Conservation (phyloP, 805 yeast species). For the Candida odintsovae region DNA sequence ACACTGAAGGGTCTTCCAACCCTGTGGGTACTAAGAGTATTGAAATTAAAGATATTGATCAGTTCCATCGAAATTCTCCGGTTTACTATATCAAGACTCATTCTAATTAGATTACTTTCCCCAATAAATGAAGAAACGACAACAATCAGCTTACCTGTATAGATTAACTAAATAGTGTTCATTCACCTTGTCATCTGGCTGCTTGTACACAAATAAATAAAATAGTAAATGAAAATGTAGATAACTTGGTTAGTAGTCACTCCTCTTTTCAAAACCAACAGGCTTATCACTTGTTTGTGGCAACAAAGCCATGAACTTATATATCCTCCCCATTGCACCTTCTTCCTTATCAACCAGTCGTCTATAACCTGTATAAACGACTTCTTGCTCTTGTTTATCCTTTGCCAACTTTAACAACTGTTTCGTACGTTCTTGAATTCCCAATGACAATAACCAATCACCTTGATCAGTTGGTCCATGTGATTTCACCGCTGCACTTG, state of each 20-base stretch:
- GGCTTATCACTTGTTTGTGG: not conserved
- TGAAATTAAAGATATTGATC: conserved; percentile 1
- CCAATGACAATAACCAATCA: conserved; percentile 71
- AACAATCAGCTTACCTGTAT: no score
- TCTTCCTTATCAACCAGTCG: conserved; percentile 59
- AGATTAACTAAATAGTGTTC: not conserved
- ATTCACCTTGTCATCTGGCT: no score
- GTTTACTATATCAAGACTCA: not conserved
- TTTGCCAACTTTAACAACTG: conserved; percentile 43
- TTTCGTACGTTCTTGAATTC: conserved; percentile 65
- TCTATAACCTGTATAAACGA: conserved; percentile 49
- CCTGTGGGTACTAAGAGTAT: conserved; percentile 1
- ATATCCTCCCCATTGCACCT: conserved; percentile 68
- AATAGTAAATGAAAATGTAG: no score
- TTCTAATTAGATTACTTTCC: not conserved
- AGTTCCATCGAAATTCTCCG: conserved; percentile 2
- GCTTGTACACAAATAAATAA: no score
- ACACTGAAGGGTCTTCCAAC: not conserved
- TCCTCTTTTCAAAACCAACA: not conserved
- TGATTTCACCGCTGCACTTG: conserved; percentile 22
- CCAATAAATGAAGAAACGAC: not conserved
- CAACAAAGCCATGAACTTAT: conserved; percentile 53
- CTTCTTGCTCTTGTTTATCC: conserved; percentile 39
- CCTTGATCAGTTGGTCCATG: conserved; percentile 71
- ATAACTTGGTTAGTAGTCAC: not conserved